Conservation (phyloP, 2,329 filamentous ascomycete genomes). For the Elsinoe perseae region DNA sequence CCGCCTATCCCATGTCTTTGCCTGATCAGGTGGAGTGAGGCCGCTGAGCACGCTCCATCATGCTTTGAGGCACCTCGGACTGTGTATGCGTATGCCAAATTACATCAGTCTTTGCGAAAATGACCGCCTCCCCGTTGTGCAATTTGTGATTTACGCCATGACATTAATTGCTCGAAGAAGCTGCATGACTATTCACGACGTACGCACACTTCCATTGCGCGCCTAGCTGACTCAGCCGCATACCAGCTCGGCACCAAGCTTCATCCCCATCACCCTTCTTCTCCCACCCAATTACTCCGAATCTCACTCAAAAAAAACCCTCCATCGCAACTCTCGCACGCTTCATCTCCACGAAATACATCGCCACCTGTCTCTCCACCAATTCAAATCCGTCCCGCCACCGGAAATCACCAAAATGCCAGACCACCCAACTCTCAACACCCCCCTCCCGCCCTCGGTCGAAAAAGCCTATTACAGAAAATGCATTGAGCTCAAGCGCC, state of each 20-base stretch:
- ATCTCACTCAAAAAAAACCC: neutral
- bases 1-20: too few relatives aligned
- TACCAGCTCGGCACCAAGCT: neutral
- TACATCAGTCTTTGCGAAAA: too few relatives aligned
- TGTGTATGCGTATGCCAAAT: too few relatives aligned
- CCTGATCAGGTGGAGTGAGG: too few relatives aligned
- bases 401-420: neutral
- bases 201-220: too few relatives aligned
- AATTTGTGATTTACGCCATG: too few relatives aligned
- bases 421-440: constrained; percentile 23
- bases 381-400: neutral
- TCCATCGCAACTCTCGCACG: neutral
- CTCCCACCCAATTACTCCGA: neutral
- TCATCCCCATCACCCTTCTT: neutral
- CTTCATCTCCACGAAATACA: neutral
- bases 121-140: too few relatives aligned
- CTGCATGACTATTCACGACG: too few relatives aligned
- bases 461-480: constrained; percentile 94
- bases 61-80: too few relatives aligned
- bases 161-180: too few relatives aligned
- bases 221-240: neutral
- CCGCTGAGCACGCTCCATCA: too few relatives aligned
- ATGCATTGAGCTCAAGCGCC: constrained; percentile 88
- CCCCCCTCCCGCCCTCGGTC: constrained; percentile 72
- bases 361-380: neutral